These are phyloP conservation scores for Ganoderma lingzhi DNA, from an alignment of 1,284 basidiomycete genomes.

Conservation along the genomic window DNA sequence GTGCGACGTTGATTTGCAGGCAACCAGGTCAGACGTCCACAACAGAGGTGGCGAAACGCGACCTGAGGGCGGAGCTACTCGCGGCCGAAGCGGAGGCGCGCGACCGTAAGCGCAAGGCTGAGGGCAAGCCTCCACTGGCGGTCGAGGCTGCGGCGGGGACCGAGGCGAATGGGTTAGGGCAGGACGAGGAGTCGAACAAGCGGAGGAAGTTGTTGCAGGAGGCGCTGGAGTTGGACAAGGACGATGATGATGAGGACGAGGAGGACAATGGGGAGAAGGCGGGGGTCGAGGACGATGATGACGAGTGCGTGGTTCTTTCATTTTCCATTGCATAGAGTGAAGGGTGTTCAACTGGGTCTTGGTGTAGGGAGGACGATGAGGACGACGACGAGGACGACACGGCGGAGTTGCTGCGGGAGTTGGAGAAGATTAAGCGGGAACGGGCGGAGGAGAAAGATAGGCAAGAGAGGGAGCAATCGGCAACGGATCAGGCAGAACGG, in stretches of 20 bases:
- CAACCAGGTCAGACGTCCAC: conserved; percentile 87
- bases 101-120: conserved; percentile 90
- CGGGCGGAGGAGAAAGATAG: conserved; percentile 91
- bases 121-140: conserved; percentile 60
- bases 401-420: conserved; percentile 89
- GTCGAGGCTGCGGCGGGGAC: conserved; percentile 31
- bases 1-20: conserved; percentile 43
- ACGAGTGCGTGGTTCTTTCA: conserved; percentile 50
- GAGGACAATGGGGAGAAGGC: conserved; percentile 46
- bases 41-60: conserved; percentile 78
- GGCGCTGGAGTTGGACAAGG: conserved; percentile 85
- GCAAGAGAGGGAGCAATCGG: conserved; percentile 79
- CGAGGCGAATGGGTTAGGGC: conserved; percentile 11
- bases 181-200: conserved; percentile 43
- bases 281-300: conserved; percentile 50
- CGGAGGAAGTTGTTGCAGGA: conserved; percentile 71
- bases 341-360: not conserved
- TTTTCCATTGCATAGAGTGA: not conserved
- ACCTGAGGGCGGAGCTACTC: conserved; percentile 84
- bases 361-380: conserved; percentile 36
- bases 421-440: conserved; percentile 96
- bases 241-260: conserved; percentile 71
- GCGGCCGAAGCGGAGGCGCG: conserved; percentile 84
- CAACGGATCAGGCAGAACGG: conserved; percentile 67
- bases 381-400: conserved; percentile 86